Conservation (phyloP, 768 basidiomycete genomes). For the Cyclocybe aegerita region DNA sequence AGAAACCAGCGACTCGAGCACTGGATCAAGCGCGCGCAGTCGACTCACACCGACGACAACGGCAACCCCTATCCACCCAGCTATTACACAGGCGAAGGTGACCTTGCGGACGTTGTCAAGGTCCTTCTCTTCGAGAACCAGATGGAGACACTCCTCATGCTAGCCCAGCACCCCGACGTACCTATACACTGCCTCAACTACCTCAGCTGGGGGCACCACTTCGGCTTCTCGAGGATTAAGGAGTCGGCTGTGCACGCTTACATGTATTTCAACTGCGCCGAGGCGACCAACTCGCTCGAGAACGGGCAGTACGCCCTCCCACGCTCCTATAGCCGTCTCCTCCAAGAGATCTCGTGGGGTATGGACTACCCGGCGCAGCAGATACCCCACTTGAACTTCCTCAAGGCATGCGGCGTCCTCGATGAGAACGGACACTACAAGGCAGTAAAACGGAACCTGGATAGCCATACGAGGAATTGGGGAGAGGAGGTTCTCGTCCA, state of each 20-base stretch:
- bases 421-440: background rate
- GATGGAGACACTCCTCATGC: constrained; percentile 29
- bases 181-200: constrained; percentile 24
- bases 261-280: constrained; percentile 34
- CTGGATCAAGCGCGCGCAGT: constrained; percentile 27
- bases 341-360: constrained; percentile 7
- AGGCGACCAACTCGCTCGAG: constrained; percentile 26
- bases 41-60: background rate
- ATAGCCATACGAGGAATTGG: background rate
- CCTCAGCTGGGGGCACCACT: constrained; percentile 30
- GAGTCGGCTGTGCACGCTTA: constrained; percentile 30
- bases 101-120: constrained; percentile 34
- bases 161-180: constrained; percentile 34
- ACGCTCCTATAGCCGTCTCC: constrained; percentile 17
- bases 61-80: background rate
- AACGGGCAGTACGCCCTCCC: constrained; percentile 25
- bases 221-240: constrained; percentile 29
- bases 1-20: constrained; percentile 28
- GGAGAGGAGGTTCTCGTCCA: constrained; percentile 13
- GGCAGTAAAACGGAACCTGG: background rate
- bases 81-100: constrained; percentile 22
- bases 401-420: constrained; percentile 10
- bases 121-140: constrained; percentile 33
- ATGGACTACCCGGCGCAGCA: constrained; percentile 33
- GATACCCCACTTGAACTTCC: constrained; percentile 27